phyloP scores from a whole-genome alignment of 805 yeast species.

The Spencermartinsiella europaea region DNA sequence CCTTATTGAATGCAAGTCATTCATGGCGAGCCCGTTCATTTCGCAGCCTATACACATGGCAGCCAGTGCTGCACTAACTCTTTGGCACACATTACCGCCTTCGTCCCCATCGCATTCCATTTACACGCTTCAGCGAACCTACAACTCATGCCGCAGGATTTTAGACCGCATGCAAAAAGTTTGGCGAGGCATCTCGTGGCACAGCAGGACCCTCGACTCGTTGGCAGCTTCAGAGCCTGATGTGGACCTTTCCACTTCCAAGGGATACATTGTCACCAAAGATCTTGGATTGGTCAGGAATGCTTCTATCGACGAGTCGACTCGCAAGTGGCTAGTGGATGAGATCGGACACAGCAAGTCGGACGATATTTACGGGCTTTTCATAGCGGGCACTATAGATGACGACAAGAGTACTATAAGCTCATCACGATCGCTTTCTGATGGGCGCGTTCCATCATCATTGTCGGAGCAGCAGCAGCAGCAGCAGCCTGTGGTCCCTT shows the following conservation, averaged over 20 bases:
- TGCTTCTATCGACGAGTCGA: conserved; percentile 22
- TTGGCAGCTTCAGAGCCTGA: conserved; percentile 26
- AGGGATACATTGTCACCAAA: conserved; percentile 17
- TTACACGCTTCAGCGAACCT: conserved; percentile 20
- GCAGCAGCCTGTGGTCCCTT: neutral
- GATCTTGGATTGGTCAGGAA: conserved; percentile 22
- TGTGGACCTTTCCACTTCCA: conserved; percentile 22
- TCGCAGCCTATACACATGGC: conserved; percentile 28
- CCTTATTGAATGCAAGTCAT: conserved; percentile 24
- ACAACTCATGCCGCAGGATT: conserved; percentile 23
- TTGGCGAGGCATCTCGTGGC: conserved; percentile 29
- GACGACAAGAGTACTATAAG: neutral
- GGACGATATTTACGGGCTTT: conserved; percentile 18
- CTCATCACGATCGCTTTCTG: neutral
- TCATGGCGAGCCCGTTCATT: conserved; percentile 25
- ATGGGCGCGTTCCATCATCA: neutral
- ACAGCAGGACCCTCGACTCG: conserved; percentile 24
- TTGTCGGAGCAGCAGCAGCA: neutral
- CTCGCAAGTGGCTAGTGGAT: conserved; percentile 21
- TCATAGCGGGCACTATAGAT: conserved; percentile 22
- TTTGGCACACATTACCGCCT: conserved; percentile 20
- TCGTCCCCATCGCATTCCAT: conserved; percentile 16
- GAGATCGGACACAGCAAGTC: conserved; percentile 15
- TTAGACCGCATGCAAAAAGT: conserved; percentile 19
- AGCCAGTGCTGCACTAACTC: conserved; percentile 24